Base-by-base conservation (phyloP, 169 alveolate genomes). In the Toxoplasma gondii region DNA sequence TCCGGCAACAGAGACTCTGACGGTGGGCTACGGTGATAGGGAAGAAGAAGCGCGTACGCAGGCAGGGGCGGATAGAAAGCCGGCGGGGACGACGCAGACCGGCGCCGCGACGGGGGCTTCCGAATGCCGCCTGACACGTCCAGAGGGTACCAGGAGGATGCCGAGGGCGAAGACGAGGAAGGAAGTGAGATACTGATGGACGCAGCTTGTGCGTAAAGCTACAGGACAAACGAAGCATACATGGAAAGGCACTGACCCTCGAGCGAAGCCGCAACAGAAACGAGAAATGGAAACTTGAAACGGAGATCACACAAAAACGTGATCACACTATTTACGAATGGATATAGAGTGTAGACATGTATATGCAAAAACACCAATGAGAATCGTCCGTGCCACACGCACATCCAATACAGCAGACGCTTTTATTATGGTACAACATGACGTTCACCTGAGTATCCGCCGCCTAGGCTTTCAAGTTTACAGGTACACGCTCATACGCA, bases 1-100 rank as follows among this genome's bases (percentile, higher is more conserved):
- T 64, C 74, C 74, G 74, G 74, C 1, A 27, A 16, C 74, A 64
- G 34, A 64, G 74, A 64, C 74, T 64, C 74, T 31, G n/a, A 22
- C 34, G 34, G 34, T 31, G 74, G 74, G 74, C 74, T 41, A 24
- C 27, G 69, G 67, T 82, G 90, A 41, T 31, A 82, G 67, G 90
- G 90, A 38, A 82, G 41, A 4, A 82, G 90, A 29, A 82, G 67
- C n/a, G 90, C n/a, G 38, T 22, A 41, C 12, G 90, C 69, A 0
- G 90, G 12, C 54, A 43, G 41, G 38, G 90, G 90, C 19, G 90
- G 90, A 31, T 41, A 82, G 64, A 82, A 38, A 16, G 90, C n/a
- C 5, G 90, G 90, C 19, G 9, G 5, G 17, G 43, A 22, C 44
- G 84, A 44, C 38, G 84, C 39, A 24, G 70, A 24, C n/a, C n/a